Evolutionary conservation across 352 stramenopile species (phyloP).

Genomic region (Pythium diclinum): DNA sequence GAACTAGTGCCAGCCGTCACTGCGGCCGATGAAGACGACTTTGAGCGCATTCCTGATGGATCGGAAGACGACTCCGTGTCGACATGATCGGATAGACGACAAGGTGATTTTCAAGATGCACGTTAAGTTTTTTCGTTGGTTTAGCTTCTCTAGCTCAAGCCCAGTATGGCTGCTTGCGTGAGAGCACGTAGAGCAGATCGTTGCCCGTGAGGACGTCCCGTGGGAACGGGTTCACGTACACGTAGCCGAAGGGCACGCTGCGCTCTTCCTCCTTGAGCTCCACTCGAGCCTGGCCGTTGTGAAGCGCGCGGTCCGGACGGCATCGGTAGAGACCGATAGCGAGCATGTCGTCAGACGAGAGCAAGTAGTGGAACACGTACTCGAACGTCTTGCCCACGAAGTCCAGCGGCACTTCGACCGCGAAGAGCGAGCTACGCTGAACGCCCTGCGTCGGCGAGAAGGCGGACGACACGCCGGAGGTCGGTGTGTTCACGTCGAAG

Average conservation of each 20-base stretch:
- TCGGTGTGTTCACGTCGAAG: conserved; percentile 27
- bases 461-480: conserved; percentile 31
- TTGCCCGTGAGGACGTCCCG: conserved; percentile 74
- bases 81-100: background rate
- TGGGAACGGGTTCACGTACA: conserved; percentile 81
- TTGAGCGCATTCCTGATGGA: conserved; percentile 21
- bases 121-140: background rate
- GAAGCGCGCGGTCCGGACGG: conserved; percentile 43
- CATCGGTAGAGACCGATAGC: conserved; percentile 77
- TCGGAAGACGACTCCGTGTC: background rate
- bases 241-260: conserved; percentile 75
- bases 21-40: conserved; percentile 12
- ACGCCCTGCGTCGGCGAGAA: conserved; percentile 28
- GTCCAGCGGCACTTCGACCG: conserved; percentile 75
- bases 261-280: conserved; percentile 61
- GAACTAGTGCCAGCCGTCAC: background rate
- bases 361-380: conserved; percentile 80
- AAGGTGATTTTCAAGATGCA: background rate
- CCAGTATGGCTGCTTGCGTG: conserved; percentile 79
- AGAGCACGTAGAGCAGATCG: conserved; percentile 82
- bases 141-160: conserved; percentile 13
- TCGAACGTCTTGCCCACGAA: conserved; percentile 81
- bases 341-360: conserved; percentile 79
- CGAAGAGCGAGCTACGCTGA: conserved; percentile 75
- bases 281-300: conserved; percentile 35